phyloP scores from a whole-genome alignment of 352 stramenopile species.

The Phytopythium ostracodes region DNA sequence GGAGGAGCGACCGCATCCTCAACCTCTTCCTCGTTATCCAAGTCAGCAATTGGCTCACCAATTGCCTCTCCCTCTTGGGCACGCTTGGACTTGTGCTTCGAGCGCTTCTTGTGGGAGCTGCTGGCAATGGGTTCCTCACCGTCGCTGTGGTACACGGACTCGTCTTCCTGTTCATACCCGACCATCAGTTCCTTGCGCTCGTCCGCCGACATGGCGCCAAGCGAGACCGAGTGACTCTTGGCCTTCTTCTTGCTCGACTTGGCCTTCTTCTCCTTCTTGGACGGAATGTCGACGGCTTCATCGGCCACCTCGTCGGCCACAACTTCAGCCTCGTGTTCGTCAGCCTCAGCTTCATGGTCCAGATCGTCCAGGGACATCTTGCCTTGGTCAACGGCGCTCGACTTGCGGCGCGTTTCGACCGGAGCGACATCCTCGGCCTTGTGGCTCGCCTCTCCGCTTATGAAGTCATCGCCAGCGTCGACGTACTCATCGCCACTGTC shows the following conservation, averaged over 20 bases:
- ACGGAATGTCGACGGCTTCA: background rate
- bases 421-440: background rate
- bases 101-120: slow-evolving; percentile 28
- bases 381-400: background rate
- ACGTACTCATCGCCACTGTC: slow-evolving; percentile 15
- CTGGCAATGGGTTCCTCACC: slow-evolving; percentile 7
- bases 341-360: background rate
- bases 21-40: slow-evolving; percentile 9
- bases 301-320: background rate
- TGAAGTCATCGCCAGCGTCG: slow-evolving; percentile 1
- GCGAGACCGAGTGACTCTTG: slow-evolving; percentile 8
- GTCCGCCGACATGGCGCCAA: slow-evolving; percentile 1
- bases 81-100: slow-evolving; percentile 19
- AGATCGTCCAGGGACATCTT: background rate
- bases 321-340: background rate
- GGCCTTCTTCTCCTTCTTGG: slow-evolving; percentile 3
- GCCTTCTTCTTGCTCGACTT: slow-evolving; percentile 7
- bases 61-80: slow-evolving; percentile 13
- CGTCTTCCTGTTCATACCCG: background rate
- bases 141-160: slow-evolving; percentile 18
- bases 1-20: background rate
- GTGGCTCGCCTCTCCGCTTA: background rate
- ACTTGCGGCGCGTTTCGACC: slow-evolving; percentile 8
- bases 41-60: background rate
- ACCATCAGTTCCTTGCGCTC: slow-evolving; percentile 5